Conservation (phyloP, 805 yeast genomes). For the Tetrapisispora taiwanensis region DNA sequence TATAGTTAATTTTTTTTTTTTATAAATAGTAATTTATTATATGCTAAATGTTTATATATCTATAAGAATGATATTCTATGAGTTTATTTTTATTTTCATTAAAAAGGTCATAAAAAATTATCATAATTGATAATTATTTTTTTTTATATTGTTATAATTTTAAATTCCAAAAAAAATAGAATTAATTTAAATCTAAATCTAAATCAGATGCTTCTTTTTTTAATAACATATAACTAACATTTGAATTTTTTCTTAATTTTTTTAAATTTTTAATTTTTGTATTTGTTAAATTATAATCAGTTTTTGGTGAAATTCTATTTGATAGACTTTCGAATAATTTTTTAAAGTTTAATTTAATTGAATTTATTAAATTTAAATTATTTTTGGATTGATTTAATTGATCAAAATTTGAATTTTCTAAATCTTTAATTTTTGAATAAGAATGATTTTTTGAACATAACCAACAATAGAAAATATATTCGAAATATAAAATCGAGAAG, state of each 20-base stretch:
- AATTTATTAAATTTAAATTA: too few species aligned
- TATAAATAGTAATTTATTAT: too few species aligned
- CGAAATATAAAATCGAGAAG: slow-evolving; percentile 33
- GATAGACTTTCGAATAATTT: background rate
- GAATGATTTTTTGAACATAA: slow-evolving; percentile 1
- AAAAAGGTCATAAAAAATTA: too few species aligned
- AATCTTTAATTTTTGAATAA: background rate
- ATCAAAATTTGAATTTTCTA: background rate
- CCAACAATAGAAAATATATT: slow-evolving; percentile 33
- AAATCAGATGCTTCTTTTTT: background rate
- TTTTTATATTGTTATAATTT: too few species aligned
- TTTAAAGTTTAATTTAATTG: background rate
- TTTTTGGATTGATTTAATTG: background rate
- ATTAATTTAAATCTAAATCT: too few species aligned
- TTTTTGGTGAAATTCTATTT: background rate
- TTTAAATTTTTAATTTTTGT: background rate
- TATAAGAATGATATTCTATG: background rate
- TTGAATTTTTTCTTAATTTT: slow-evolving; percentile 3
- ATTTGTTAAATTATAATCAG: background rate
- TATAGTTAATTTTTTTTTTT: too few species aligned
- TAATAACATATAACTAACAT: slow-evolving; percentile 11
- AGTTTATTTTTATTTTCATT: too few species aligned
- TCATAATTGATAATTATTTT: too few species aligned
- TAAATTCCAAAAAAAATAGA: too few species aligned
- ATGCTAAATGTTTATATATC: too few species aligned